These are phyloP conservation scores for Lasiodiplodia gonubiensis DNA, from an alignment of 2,329 filamentous ascomycete genomes.

Conservation along the genomic window DNA sequence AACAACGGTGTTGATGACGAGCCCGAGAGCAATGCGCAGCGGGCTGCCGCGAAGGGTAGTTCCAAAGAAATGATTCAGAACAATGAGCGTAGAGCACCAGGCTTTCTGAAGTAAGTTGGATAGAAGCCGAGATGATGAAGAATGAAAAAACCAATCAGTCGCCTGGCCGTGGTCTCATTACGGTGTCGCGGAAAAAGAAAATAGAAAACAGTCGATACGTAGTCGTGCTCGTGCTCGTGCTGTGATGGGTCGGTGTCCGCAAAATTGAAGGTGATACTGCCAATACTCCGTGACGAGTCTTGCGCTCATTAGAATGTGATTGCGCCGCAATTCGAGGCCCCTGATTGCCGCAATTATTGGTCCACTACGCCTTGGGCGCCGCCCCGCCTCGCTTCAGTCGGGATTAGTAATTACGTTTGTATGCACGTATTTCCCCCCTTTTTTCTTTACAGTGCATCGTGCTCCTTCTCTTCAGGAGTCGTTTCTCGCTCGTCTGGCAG, in stretches of 20 bases:
- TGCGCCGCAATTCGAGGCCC: conserved; percentile 13
- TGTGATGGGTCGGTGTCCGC: conserved; percentile 10
- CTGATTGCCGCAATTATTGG: conserved; percentile 21
- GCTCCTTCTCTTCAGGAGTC: conserved; percentile 7
- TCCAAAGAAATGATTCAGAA: conserved; percentile 5
- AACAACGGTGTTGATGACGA: background rate
- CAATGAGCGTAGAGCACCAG: conserved; percentile 19
- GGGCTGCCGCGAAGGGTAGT: conserved; percentile 4
- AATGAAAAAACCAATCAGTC: conserved; percentile 8
- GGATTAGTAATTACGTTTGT: conserved; percentile 25
- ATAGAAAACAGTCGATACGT: conserved; percentile 20
- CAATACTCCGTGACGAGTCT: conserved; percentile 18
- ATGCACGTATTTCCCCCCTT: conserved; percentile 18
- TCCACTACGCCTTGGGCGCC: conserved; percentile 12
- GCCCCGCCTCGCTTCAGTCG: conserved; percentile 15
- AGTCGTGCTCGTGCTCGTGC: conserved; percentile 16
- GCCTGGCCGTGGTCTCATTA: conserved; percentile 24
- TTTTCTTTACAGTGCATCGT: conserved; percentile 10
- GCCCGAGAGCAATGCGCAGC: background rate
- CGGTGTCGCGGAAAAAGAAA: conserved; percentile 7
- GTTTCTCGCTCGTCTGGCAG: background rate
- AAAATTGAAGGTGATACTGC: background rate
- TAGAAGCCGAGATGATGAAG: conserved; percentile 11
- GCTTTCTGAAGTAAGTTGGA: conserved; percentile 11
- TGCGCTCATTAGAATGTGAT: conserved; percentile 21